Conservation (phyloP, 1,139 yeast genomes). For the Suhomyces choctaworum region DNA sequence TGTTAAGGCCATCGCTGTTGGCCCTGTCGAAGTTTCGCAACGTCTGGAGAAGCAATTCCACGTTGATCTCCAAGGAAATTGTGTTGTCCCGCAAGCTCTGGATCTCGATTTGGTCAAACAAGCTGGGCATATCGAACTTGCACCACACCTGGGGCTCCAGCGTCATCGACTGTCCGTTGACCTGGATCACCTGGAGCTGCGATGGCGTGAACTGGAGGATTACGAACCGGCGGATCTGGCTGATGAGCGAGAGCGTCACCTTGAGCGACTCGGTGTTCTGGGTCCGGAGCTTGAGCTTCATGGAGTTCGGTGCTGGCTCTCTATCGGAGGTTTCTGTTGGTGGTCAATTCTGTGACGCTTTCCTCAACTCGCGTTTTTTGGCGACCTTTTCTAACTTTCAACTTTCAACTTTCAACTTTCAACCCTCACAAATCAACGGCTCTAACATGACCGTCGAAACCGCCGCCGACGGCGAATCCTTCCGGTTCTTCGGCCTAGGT, state of each 20-base stretch:
- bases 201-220: slow-evolving; percentile 43
- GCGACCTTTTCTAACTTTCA: not conserved
- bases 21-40: slow-evolving; percentile 55
- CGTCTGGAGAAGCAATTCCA: slow-evolving; percentile 56
- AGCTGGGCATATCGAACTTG: slow-evolving; percentile 41
- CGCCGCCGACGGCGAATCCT: slow-evolving; percentile 38
- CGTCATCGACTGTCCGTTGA: slow-evolving; percentile 36
- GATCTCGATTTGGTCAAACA: slow-evolving; percentile 54
- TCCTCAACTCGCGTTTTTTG: not conserved
- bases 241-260: slow-evolving; percentile 32
- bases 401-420: too few species aligned
- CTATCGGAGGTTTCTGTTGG: too few species aligned
- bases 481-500: slow-evolving; percentile 91
- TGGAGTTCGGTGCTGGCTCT: slow-evolving; percentile 10
- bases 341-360: too few species aligned
- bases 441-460: slow-evolving; percentile 10
- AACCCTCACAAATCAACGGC: too few species aligned
- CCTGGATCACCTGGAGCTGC: slow-evolving; percentile 50
- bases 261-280: slow-evolving; percentile 31
- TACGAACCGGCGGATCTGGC: slow-evolving; percentile 33
- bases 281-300: slow-evolving; percentile 40
- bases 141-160: slow-evolving; percentile 67
- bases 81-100: slow-evolving; percentile 46
- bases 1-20: slow-evolving; percentile 50
- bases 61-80: slow-evolving; percentile 55